phyloP scores from a whole-genome alignment of 306 rosid species.

The Malus domestica region DNA sequence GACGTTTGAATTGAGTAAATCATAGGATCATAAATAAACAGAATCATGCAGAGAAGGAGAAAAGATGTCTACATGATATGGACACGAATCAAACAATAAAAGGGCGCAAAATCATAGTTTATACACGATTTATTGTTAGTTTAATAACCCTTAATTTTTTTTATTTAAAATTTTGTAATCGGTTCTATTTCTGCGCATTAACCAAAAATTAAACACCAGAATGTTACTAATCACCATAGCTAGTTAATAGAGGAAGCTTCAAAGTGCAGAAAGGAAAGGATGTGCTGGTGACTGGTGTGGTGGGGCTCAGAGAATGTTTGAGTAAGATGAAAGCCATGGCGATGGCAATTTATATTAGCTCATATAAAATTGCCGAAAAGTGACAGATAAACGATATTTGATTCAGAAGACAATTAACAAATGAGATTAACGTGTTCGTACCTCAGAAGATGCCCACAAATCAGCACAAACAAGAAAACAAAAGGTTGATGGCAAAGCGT shows the following conservation, averaged over 20 bases:
- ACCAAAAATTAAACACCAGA: background rate
- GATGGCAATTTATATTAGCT: background rate
- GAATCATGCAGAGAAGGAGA: background rate
- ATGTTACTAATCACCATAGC: background rate
- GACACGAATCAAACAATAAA: background rate
- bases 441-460: slow-evolving; percentile 20
- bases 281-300: slow-evolving; percentile 23
- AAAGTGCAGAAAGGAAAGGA: slow-evolving; percentile 6
- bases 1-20: no score
- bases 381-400: background rate
- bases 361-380: background rate
- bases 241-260: background rate
- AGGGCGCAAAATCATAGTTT: fast-evolving
- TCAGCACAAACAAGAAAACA: slow-evolving; percentile 1
- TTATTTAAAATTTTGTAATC: no score
- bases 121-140: no score
- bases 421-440: slow-evolving; percentile 21
- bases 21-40: no score
- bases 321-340: slow-evolving; percentile 9
- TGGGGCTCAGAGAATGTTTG: background rate
- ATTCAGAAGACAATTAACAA: slow-evolving; percentile 10
- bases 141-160: no score
- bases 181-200: background rate
- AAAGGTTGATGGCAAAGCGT: slow-evolving; percentile 1
- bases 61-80: no score